Conservation (phyloP, 1,284 basidiomycete genomes). For the Ustilago tritici region DNA sequence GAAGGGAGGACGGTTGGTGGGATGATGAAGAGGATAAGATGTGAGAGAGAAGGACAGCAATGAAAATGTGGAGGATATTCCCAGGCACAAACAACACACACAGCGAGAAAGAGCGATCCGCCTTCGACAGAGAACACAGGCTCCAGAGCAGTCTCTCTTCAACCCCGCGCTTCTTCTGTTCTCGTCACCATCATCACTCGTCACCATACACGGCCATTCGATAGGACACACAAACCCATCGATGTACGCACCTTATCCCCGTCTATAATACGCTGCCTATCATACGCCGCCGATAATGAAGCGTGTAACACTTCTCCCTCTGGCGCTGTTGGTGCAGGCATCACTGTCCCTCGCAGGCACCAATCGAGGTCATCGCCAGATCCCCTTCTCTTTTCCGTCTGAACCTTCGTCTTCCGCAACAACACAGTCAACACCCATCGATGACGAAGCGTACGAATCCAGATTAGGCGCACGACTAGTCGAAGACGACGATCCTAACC, state of each 20-base stretch:
- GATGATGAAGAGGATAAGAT: background rate
- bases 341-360: slow-evolving; percentile 18
- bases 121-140: background rate
- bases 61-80: background rate
- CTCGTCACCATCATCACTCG: slow-evolving; percentile 3
- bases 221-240: background rate
- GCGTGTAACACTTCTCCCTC: slow-evolving; percentile 4
- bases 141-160: background rate
- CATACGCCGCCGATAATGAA: slow-evolving; percentile 9
- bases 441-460: slow-evolving; percentile 7
- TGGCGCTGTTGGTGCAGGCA: slow-evolving; percentile 6
- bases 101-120: slow-evolving; percentile 1
- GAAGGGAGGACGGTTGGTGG: background rate
- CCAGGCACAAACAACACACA: background rate
- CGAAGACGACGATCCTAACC: slow-evolving; percentile 39
- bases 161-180: background rate
- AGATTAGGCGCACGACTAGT: slow-evolving; percentile 18
- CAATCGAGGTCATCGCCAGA: slow-evolving; percentile 32
- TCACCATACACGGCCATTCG: background rate
- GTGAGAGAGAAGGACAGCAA: background rate
- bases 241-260: background rate
- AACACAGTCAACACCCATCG: background rate
- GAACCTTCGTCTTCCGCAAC: slow-evolving; percentile 12
- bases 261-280: background rate
- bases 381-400: slow-evolving; percentile 31